Base-by-base conservation (phyloP, 108 stramenopile species). In the Fragilaria radians region DNA sequence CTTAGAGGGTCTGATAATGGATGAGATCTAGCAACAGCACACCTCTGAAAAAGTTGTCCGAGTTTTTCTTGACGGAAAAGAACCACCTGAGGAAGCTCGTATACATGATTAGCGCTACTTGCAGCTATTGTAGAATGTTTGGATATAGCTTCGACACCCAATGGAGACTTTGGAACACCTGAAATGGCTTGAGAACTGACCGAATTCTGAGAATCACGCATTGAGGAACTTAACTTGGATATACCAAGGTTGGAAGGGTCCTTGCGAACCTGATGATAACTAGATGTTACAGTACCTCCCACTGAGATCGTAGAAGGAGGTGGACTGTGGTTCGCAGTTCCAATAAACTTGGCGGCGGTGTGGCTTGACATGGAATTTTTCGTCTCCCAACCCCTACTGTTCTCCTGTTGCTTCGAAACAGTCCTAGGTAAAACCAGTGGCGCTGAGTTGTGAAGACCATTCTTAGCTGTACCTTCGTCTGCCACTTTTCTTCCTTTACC, bases 51-150 rank as follows among this genome's bases (percentile, higher is more conserved):
- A 65, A 92, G 61, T 52, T 80, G 85, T 4, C 68, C 65, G 23
- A 92, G 21, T 65, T 92, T 88, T 23, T 81, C 84, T 28, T 84
- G 67, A 56, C 91, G 82, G 63, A 74, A 86, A 22, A 81, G 42
- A 25, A 81, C 69, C 3, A 88, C 80, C 26, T 77, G 71, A 5
- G 72, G 77, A 36, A 52, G 71, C 60, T 80, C 79, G n/a, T 56
- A 22, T 29, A 19, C 5, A 32, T 59, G 28, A 5, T 19, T 14
- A 3, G 11, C 11, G 36, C 14, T 14, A 14, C 36, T 42, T 11
- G 7, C 14, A 7, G 36, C 7, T 11, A 14, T 11, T 14, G 36
- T 11, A 7, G 36, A 42, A 7, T 7, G 11, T 7, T 11, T 14
- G 36, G 11, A 11, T 42, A 42, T 14, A 11, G 11, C 36, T 7